Evolutionary conservation across 306 rosid species (phyloP), one percentile per base, ranked within the genome.

Genomic region (Phaseolus lunatus): DNA sequence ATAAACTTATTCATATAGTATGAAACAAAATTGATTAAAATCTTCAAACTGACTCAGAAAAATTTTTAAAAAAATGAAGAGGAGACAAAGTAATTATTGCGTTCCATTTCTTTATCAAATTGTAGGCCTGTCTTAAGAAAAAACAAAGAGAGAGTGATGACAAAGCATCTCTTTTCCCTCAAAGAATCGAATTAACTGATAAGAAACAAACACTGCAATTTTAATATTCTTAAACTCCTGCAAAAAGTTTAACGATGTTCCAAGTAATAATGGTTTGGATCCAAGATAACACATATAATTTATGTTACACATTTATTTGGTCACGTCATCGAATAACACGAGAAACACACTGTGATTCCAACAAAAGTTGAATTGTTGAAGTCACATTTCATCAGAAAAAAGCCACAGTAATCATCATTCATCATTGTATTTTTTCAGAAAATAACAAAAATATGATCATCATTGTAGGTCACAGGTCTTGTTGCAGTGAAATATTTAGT

Each of bases 81-180:
- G 19, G 43, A 29, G 67, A 29, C 41, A 61, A 8, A 61, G 23
- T 61, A 61, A 29, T 29, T 61, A 61, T 61, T 29, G 67, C 16
- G 13, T 15, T 61, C 67, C 14, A 29, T 61, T 27, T 16, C 67
- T 61, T 15, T 61, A 61, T 15, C 1, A 61, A 59, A 15, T 7
- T 33, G 45, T 59, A 29, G 67, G 67, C 3, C 43, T 29, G 31
- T 29, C 43, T 27, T 14, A 14, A 20, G 33, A 29, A 4, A 5
- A 53, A 15, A 31, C 29, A 16, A 24, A 13, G 20, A 14, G 68
- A 33, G 26, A n/a, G 26, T 15, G 23, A 62, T 63, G 68, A 63
- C 47, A n/a, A 63, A 63, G 68, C 68, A 63, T 63, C 26, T 63
- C 47, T 33, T 63, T 63, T 61, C 43, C 23, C 20, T 61, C 39